Evolutionary conservation across 2,329 filamentous ascomycete species (phyloP).

Genomic region (Fusarium sp.): DNA sequence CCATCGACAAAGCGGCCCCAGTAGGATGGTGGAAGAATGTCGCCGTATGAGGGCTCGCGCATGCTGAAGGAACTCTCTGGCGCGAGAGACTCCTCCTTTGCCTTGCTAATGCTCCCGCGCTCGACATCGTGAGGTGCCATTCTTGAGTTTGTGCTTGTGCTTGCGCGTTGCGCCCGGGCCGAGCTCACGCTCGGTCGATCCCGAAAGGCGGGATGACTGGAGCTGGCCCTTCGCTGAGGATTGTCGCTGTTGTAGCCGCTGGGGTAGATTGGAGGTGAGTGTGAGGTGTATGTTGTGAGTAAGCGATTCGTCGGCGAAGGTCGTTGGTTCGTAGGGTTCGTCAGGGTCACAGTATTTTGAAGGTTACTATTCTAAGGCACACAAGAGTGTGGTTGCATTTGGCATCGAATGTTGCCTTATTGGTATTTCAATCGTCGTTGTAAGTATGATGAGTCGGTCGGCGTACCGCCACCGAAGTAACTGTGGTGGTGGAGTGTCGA

Average conservation of each 20-base stretch:
- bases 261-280: conserved; percentile 24
- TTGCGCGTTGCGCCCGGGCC: conserved; percentile 49
- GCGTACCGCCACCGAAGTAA: conserved; percentile 40
- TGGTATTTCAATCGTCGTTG: conserved; percentile 32
- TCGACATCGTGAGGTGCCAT: conserved; percentile 63
- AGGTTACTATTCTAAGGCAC: conserved; percentile 2
- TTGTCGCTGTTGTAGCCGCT: conserved; percentile 16
- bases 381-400: conserved; percentile 8
- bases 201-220: conserved; percentile 32
- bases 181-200: conserved; percentile 40
- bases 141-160: conserved; percentile 25
- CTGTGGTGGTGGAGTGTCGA: background rate
- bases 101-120: conserved; percentile 66
- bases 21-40: conserved; percentile 50
- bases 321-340: conserved; percentile 32
- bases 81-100: conserved; percentile 68
- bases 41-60: conserved; percentile 62
- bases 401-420: background rate
- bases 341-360: conserved; percentile 33
- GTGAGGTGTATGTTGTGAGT: conserved; percentile 31
- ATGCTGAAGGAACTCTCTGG: conserved; percentile 64
- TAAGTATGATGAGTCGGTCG: conserved; percentile 18
- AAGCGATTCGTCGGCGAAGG: conserved; percentile 30
- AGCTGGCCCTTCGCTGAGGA: conserved; percentile 35
- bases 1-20: conserved; percentile 66